phyloP scores from a whole-genome alignment of 2,329 filamentous ascomycete species.

The Pseudogymnoascus sp. region DNA sequence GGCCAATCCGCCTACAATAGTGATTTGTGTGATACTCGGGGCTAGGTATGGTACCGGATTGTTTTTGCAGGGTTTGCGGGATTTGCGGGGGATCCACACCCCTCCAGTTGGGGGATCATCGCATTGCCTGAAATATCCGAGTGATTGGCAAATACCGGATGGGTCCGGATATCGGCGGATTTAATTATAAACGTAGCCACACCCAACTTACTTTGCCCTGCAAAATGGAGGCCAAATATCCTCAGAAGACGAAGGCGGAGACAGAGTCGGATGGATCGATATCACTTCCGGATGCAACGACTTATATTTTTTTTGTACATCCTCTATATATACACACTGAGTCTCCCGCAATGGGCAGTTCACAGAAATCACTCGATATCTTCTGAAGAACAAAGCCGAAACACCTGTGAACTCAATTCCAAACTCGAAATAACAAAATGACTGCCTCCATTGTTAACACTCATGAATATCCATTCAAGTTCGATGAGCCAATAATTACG shows the following conservation, averaged over 20 bases:
- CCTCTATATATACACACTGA: neutral
- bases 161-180: neutral
- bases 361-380: neutral
- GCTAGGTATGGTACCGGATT: neutral
- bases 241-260: neutral
- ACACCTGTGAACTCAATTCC: neutral
- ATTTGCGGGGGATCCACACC: neutral
- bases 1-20: too few relatives aligned
- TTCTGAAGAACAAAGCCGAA: neutral
- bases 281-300: conserved; percentile 11
- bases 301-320: neutral
- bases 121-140: neutral
- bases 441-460: conserved; percentile 28
- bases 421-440: conserved; percentile 15
- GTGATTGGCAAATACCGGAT: neutral
- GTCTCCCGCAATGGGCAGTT: neutral
- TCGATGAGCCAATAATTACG: conserved; percentile 16
- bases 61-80: neutral
- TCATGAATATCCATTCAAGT: conserved; percentile 30
- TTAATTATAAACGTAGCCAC: neutral
- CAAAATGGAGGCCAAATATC: neutral
- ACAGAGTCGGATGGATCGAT: neutral
- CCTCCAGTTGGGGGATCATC: neutral
- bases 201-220: neutral
- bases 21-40: neutral